Evolutionary conservation across 2,329 filamentous ascomycete species (phyloP), one percentile per base, ranked within the genome.

Genomic region (Cryphonectria nitschkei): DNA sequence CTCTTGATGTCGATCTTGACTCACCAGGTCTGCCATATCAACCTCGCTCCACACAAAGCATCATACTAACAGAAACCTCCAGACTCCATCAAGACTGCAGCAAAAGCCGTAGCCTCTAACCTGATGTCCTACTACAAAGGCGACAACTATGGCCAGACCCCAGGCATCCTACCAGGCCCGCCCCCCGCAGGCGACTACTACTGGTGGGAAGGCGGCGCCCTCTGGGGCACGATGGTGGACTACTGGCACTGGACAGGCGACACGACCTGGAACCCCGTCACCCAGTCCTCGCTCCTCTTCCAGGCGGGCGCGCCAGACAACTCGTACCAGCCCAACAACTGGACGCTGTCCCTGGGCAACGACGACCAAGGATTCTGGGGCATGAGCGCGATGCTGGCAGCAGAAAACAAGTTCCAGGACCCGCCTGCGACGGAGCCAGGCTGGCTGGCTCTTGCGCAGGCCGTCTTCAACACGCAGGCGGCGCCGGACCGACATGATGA

Each of bases 301-400:
- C 78, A 79, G 72, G 75, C 76, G 54, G 76, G 74, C 22, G 22
- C 76, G 2, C 76, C 77, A 1, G 62, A 70, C 14, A 77, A 77
- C 70, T 74, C 73, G 65, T 79, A 75, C 72, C 76, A 76, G 77
- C 76, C 76, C 11, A 62, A 41, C 22, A 79, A 79, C 72, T 78
- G 76, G 76, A 77, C 77, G n/a, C 73, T 74, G 11, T 78, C 77
- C 29, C 73, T 79, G 37, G 78, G 78, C 13, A 91, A 91, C 76
- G 89, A 91, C 73, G 89, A 91, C 75, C 89, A 92, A 79, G 87
- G 84, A 14, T 90, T 90, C 79, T 92, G 89, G 89, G 89, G 86
- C 67, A 86, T 91, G 74, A 81, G 85, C 22, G 85, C 85, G 34
- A 84, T 88, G 81, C 81, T 82, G 32, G 86, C 86, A 1, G 85